Evolutionary conservation across 2,329 filamentous ascomycete species (phyloP), one percentile per base, ranked within the genome.

Genomic region (Parastagonospora avenae): DNA sequence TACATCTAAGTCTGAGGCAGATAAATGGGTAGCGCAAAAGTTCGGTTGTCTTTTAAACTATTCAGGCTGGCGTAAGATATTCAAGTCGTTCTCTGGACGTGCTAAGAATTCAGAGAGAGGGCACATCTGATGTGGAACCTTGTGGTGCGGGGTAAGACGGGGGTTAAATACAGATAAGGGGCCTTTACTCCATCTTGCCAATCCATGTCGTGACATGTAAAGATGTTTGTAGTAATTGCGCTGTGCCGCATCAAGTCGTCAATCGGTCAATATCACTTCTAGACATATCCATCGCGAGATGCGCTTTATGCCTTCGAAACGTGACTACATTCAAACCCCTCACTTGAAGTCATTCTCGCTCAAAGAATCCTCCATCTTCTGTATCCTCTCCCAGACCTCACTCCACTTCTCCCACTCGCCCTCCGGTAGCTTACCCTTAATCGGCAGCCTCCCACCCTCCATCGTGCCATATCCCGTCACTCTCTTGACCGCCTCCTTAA

Each of bases 401-500:
- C 59, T 67, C 70, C 71, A 74, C 55, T 71, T 72, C 56, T 68
- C 78, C 84, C 83, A 86, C 66, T 85, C 82, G 15, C 80, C 82
- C 1, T 82, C 82, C 1, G 82, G 80, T 48, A 88, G 78, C 1
- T 83, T 83, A 1, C 83, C 83, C 32, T 75, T 71, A 32, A 88
- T 72, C 2, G 85, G 85, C 56, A 88, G 64, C 48, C 85, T 76
- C 6, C 81, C 84, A 10, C 84, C 85, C 52, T 85, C 83, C 48
- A 74, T 69, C 45, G 84, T 82, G 1, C 85, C 85, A 48, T 86
- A 77, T 0, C 82, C 80, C 52, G 84, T 77, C n/a, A 86, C 73
- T 36, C 85, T 74, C 50, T 80, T 80, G 5, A 85, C 76, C 0
- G 81, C 84, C 72, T 89, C 85, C 68, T 87, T 87, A 66, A 88